Evolutionary conservation across 1,139 yeast species (phyloP).

Genomic region (Hyphopichia burtonii): DNA sequence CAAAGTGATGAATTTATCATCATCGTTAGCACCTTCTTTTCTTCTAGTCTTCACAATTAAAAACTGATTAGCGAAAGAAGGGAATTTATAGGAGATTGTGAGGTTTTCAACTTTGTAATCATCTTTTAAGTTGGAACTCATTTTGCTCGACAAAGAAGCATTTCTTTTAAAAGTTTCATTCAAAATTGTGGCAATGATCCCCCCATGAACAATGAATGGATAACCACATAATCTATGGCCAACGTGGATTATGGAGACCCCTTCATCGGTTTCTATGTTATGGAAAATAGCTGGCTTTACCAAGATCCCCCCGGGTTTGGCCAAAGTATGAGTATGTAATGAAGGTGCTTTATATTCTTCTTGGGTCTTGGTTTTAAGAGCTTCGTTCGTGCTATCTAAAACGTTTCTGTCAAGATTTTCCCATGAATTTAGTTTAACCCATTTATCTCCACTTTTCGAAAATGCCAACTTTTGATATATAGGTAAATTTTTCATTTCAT

Average conservation of each 20-base stretch:
- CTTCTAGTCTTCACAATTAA: slow-evolving; percentile 58
- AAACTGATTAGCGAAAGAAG: slow-evolving; percentile 80
- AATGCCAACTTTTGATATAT: slow-evolving; percentile 49
- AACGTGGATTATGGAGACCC: slow-evolving; percentile 68
- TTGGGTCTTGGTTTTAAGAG: slow-evolving; percentile 22
- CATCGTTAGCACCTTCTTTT: slow-evolving; percentile 23
- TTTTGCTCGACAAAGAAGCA: slow-evolving; percentile 41
- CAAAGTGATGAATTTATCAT: slow-evolving; percentile 24
- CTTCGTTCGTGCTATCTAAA: slow-evolving; percentile 23
- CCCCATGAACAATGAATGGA: slow-evolving; percentile 89
- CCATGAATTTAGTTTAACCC: slow-evolving; percentile 56
- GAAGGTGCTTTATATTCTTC: slow-evolving; percentile 30
- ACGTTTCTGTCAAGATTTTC: slow-evolving; percentile 52
- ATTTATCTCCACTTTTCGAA: slow-evolving; percentile 38
- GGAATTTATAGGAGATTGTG: slow-evolving; percentile 60
- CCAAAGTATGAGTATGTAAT: slow-evolving; percentile 33
- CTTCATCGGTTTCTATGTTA: slow-evolving; percentile 54
- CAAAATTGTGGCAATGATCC: slow-evolving; percentile 76
- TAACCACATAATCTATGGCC: slow-evolving; percentile 84
- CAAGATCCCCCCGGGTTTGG: slow-evolving; percentile 74
- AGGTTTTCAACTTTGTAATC: slow-evolving; percentile 51
- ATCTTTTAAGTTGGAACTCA: slow-evolving; percentile 34
- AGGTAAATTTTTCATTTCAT: slow-evolving; percentile 50
- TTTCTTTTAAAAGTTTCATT: slow-evolving; percentile 71
- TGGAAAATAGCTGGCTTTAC: slow-evolving; percentile 72